Base-by-base conservation (phyloP, 139 green algal species). In the Prasinococcaceae sp. region DNA sequence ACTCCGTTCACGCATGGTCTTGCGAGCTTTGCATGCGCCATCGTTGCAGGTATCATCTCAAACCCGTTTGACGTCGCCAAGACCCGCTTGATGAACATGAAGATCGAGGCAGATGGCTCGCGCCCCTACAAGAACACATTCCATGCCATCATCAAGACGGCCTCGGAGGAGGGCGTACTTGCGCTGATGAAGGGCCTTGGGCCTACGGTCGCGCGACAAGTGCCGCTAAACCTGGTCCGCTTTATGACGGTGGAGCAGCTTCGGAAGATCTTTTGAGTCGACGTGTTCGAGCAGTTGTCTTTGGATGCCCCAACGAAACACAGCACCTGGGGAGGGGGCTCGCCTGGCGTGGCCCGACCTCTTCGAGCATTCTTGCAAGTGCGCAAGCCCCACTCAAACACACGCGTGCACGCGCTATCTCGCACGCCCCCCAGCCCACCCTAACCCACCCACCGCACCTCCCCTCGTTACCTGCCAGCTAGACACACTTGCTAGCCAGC, bases 71-170 rank as follows among this genome's bases (percentile, higher is more conserved):
- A 60, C 52, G 38, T 60, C 22, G 14, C 38, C 37, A 68, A 69
- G 38, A 69, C 52, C 10, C 52, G 52, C 16, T n/a, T 60, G 12
- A 53, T 53, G 45, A 38, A 53, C 45, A 53, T 53, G 45, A 53
- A 53, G 28, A 6, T 16, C 9, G 8, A 35, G 27, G 55, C 33
- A 37, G 12, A 23, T 10, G 27, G 27, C 19, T 17, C 30, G 28
- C 16, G 44, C 12, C 45, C 45, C 5, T 60, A 60, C 38, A 60
- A 26, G 29, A 44, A 44, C 23, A 50, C 16, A 6, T 19, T 60
- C 4, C 45, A 60, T 24, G 61, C 45, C 38, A n/a, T 23, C 41
- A n/a, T 38, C 27, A 26, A 47, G 19, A 60, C 32, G n/a, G 35
- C 23, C 8, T 19, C 6, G 19, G 17, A 44, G 19, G 50, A 58